Evolutionary conservation across 306 rosid species (phyloP), one percentile per base, ranked within the genome.

Genomic region (Cucumis cinereus): DNA sequence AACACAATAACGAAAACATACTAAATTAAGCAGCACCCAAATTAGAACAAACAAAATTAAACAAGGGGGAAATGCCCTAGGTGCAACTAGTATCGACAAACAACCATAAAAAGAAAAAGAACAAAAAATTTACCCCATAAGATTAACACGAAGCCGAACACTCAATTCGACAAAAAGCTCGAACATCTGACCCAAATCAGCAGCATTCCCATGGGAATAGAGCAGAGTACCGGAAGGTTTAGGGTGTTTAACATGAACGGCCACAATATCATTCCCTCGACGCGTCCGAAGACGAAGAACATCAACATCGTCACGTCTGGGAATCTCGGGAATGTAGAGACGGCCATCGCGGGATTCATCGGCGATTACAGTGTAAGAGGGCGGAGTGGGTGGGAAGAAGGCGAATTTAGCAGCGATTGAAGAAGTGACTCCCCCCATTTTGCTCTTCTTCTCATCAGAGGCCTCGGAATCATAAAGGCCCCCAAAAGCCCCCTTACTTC

Each of bases 401-500:
- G 98, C 98, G 84, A 93, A 91, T 77, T 93, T 93, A 67, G 98
- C 96, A 60, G 98, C 98, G 81, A 93, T 93, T 50, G 98, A 91
- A 75, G 98, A 93, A 50, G 98, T 91, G 49, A 93, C 93, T 86
- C 98, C 98, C 80, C 98, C 98, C 97, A 91, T 82, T 66, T 75
- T 82, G 78, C 72, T 50, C 77, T 82, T 68, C 80, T 82, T 68
- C 79, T 82, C 86, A 78, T 82, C 82, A 82, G 78, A 83, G 49
- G 81, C 73, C 12, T 76, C 19, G 73, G 72, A 79, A 50, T 86
- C 91, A 90, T 84, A 86, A 77, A 69, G 17, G 13, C 28, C 11
- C 77, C 78, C n/a, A 47, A 49, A 14, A 69, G 40, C 33, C 57
- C 63, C 24, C 2, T 10, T 13, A 19, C n/a, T 28, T 59, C 1